phyloP scores from a whole-genome alignment of 805 yeast genomes.

The Nakazawaea molendinolei region DNA sequence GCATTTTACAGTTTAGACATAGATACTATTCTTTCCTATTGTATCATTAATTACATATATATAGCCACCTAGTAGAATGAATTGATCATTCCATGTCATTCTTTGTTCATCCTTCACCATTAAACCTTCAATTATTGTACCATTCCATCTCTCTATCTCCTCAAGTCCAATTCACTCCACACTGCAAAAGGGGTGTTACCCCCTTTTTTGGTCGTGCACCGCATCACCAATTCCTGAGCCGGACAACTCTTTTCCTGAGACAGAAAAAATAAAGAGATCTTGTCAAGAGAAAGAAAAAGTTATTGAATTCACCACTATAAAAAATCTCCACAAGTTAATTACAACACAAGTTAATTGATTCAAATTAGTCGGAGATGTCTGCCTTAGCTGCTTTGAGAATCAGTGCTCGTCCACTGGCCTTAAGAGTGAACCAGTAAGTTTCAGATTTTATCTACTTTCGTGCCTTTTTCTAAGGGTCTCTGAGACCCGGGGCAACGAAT shows the following conservation, averaged over 20 bases:
- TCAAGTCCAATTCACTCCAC: no score
- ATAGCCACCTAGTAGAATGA: no score
- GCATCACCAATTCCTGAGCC: neutral
- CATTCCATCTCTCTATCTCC: no score
- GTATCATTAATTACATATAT: neutral
- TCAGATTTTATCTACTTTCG: conserved; percentile 8
- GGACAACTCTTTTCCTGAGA: conserved; percentile 14
- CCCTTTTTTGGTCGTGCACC: neutral
- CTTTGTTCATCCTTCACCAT: no score
- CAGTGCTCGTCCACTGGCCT: conserved; percentile 21
- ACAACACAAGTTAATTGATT: no score
- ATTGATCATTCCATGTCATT: no score
- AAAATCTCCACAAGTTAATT: neutral
- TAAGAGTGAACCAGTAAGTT: conserved; percentile 8
- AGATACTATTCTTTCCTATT: no score
- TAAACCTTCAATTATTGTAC: no score
- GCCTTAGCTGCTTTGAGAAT: conserved; percentile 25
- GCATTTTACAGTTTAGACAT: no score
- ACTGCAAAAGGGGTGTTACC: neutral
- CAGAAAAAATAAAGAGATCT: neutral
- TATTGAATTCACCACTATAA: neutral
- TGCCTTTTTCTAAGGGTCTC: conserved; percentile 11
- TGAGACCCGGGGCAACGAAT: no score
- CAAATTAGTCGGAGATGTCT: no score
- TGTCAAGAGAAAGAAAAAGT: neutral